These are phyloP conservation scores for Salix caprea DNA, from an alignment of 345 rosid genomes.

Conservation along the genomic window DNA sequence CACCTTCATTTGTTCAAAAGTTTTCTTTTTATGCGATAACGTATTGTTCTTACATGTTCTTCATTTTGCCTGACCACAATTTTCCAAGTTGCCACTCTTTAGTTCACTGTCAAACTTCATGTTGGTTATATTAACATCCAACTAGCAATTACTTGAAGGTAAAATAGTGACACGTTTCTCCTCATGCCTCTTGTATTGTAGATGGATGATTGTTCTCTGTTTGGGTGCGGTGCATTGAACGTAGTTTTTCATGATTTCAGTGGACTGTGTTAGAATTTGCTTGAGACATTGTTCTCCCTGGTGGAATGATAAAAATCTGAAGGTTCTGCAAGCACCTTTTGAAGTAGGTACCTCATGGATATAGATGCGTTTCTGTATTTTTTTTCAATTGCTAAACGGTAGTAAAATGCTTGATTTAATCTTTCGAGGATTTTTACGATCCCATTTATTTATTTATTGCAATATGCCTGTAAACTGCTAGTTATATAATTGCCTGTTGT, in stretches of 20 bases:
- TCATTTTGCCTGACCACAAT: slow-evolving; percentile 1
- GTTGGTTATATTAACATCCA: not conserved
- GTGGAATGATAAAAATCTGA: slow-evolving; percentile 5
- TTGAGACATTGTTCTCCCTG: slow-evolving; percentile 13
- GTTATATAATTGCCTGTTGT: too few species aligned
- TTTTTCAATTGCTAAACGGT: not conserved
- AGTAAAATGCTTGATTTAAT: not conserved
- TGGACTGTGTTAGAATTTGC: slow-evolving; percentile 11
- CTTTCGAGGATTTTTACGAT: not conserved
- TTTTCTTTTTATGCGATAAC: not conserved
- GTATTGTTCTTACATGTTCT: not conserved
- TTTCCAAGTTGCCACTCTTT: slow-evolving; percentile 2
- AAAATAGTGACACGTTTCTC: slow-evolving; percentile 7
- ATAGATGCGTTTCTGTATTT: slow-evolving; percentile 4
- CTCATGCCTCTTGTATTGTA: slow-evolving; percentile 35
- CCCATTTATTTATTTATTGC: not conserved
- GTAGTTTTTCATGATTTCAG: slow-evolving; percentile 17
- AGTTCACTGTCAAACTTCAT: not conserved
- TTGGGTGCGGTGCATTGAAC: slow-evolving; percentile 25
- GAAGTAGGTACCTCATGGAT: slow-evolving; percentile 11
- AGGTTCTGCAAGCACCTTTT: slow-evolving; percentile 3
- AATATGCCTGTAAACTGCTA: not conserved
- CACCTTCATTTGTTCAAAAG: not conserved
- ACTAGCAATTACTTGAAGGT: not conserved
- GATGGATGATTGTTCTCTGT: slow-evolving; percentile 54